phyloP scores from a whole-genome alignment of 768 basidiomycete genomes.

The Chlorophyllum brunneum region DNA sequence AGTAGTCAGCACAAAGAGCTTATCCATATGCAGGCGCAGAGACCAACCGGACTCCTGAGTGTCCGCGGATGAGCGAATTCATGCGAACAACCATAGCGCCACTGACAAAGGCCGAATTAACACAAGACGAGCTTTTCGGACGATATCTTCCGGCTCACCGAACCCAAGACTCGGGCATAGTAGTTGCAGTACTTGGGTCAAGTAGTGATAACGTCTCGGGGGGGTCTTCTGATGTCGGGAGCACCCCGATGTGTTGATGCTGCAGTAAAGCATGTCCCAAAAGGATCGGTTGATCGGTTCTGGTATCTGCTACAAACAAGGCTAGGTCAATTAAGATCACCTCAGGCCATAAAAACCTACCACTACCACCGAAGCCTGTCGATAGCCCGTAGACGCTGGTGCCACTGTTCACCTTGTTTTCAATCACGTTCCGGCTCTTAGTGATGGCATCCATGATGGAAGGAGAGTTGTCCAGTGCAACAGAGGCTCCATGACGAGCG shows the following conservation, averaged over 20 bases:
- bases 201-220: conserved; percentile 56
- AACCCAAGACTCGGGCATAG: conserved; percentile 88
- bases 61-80: conserved; percentile 79
- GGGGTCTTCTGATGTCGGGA: conserved; percentile 49
- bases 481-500: conserved; percentile 50
- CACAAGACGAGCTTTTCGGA: conserved; percentile 29
- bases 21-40: not conserved
- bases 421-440: conserved; percentile 63
- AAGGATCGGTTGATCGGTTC: conserved; percentile 59
- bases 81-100: conserved; percentile 76
- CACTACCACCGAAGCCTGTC: conserved; percentile 77
- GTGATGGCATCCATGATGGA: conserved; percentile 48
- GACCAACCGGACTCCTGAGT: conserved; percentile 65
- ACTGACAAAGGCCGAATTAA: conserved; percentile 35
- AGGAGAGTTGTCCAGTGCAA: conserved; percentile 38
- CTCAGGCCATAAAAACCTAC: conserved; percentile 27
- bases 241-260: conserved; percentile 68
- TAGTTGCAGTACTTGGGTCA: conserved; percentile 61
- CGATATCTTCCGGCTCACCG: conserved; percentile 30
- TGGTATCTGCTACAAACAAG: conserved; percentile 57
- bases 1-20: not conserved
- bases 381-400: conserved; percentile 81
- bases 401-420: conserved; percentile 61
- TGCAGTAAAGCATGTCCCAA: conserved; percentile 68
- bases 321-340: conserved; percentile 8